These are phyloP conservation scores for Geotrichum fermentans DNA, from an alignment of 1,139 yeast species.

Conservation along the genomic window DNA sequence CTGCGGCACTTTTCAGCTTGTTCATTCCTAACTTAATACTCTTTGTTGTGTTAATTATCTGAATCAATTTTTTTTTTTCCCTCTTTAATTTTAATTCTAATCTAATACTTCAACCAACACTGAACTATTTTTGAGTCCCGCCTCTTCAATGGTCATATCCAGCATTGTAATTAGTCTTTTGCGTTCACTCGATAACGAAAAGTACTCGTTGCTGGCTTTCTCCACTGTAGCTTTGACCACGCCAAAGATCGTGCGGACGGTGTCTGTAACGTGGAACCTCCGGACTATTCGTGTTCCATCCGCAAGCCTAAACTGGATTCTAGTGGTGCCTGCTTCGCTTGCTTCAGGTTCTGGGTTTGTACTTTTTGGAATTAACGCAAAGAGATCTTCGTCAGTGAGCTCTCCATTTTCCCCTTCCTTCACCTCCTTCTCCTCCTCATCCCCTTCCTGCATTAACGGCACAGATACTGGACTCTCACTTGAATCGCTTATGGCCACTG, in stretches of 20 bases:
- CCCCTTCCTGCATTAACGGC: background rate
- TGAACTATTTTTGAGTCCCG: conserved; percentile 78
- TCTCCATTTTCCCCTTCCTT: conserved; percentile 14
- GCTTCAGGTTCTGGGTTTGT: conserved; percentile 57
- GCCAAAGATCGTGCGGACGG: conserved; percentile 58
- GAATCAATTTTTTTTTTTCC: background rate
- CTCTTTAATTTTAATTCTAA: conserved; percentile 11
- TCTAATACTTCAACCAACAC: conserved; percentile 57
- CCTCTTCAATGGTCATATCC: conserved; percentile 59
- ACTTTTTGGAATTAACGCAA: conserved; percentile 46
- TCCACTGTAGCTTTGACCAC: conserved; percentile 51
- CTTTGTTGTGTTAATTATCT: background rate
- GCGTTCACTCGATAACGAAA: conserved; percentile 54
- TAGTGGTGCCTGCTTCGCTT: conserved; percentile 48
- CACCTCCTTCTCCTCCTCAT: background rate
- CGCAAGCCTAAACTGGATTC: conserved; percentile 83
- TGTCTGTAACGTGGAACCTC: conserved; percentile 55
- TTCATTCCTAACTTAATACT: background rate
- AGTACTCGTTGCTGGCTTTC: conserved; percentile 46
- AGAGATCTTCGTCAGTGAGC: conserved; percentile 34
- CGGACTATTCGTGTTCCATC: conserved; percentile 82
- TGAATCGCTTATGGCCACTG: background rate
- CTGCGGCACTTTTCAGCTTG: background rate
- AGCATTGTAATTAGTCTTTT: conserved; percentile 57
- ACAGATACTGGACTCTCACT: background rate